Percentiles rank a stretch among this genome's conserved stretches.
Evolutionary conservation across 495 filamentous ascomycete genomes (phyloP).

Genomic region (Neurospora terricola): DNA sequence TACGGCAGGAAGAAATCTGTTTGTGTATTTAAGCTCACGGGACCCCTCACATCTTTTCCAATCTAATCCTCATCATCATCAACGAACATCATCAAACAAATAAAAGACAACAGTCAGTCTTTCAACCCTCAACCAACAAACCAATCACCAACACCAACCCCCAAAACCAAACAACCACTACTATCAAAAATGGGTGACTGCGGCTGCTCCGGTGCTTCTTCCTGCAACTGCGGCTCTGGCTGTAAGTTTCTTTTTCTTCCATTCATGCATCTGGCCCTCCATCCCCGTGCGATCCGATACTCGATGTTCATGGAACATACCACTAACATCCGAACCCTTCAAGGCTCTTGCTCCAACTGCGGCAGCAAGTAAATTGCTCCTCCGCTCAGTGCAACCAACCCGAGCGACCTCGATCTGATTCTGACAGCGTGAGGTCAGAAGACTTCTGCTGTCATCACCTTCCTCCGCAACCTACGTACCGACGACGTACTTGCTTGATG

Average conservation of each 20-base stretch:
- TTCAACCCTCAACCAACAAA: conserved; percentile 6
- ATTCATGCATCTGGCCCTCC: background rate
- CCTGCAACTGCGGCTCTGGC: conserved; percentile 29
- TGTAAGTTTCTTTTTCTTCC: conserved; percentile 24
- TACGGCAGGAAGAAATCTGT: background rate
- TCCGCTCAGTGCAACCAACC: background rate
- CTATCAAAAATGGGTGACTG: conserved; percentile 38
- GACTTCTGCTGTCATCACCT: background rate
- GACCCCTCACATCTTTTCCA: background rate
- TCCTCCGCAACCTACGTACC: background rate
- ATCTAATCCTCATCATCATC: conserved; percentile 1
- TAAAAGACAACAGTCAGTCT: background rate
- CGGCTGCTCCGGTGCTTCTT: conserved; percentile 32
- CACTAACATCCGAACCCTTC: background rate
- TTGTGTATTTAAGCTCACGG: background rate
- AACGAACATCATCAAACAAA: conserved; percentile 6
- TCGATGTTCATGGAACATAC: background rate
- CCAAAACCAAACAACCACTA: conserved; percentile 11
- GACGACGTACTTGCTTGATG: background rate
- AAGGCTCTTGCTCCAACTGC: conserved; percentile 33
- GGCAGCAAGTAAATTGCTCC: conserved; percentile 19
- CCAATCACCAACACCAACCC: conserved; percentile 7
- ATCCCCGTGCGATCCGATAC: background rate
- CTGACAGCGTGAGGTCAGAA: background rate
- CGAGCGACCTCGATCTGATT: background rate